phyloP scores from a whole-genome alignment of 345 rosid species.

The Eucalyptus tenuipes region DNA sequence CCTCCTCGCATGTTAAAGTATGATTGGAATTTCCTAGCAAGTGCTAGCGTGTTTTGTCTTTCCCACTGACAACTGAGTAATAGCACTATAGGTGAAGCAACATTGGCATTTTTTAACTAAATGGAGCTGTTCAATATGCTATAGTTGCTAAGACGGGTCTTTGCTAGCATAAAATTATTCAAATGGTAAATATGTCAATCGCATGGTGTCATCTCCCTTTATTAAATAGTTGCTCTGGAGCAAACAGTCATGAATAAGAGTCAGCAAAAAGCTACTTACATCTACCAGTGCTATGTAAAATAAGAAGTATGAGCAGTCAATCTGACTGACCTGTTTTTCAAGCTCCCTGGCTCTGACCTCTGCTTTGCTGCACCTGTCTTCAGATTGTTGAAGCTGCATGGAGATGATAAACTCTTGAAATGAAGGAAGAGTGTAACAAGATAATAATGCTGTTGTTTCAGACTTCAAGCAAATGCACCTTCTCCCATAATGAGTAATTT shows the following conservation, averaged over 20 bases:
- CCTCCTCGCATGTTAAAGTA: neutral
- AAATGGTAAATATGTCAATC: neutral
- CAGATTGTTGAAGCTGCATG: conserved; percentile 15
- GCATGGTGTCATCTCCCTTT: neutral
- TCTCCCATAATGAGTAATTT: neutral
- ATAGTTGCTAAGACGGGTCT: neutral
- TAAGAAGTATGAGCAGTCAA: neutral
- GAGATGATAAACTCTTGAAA: conserved; percentile 38
- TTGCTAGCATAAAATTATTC: neutral
- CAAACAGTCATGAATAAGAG: neutral
- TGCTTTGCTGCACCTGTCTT: conserved; percentile 68
- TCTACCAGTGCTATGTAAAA: neutral
- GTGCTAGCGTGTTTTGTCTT: neutral
- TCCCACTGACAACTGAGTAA: neutral
- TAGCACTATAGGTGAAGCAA: neutral
- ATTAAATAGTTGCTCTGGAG: neutral
- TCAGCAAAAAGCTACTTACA: neutral
- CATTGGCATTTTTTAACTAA: neutral
- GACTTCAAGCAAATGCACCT: neutral
- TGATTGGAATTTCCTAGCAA: neutral
- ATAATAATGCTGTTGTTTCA: neutral
- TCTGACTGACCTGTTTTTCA: conserved; percentile 64
- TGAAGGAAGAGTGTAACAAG: neutral
- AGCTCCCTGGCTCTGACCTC: conserved; percentile 87
- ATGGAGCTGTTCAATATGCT: neutral